These are phyloP conservation scores for Phenoliferia sp. DNA, from an alignment of 1,284 basidiomycete genomes.

Conservation along the genomic window DNA sequence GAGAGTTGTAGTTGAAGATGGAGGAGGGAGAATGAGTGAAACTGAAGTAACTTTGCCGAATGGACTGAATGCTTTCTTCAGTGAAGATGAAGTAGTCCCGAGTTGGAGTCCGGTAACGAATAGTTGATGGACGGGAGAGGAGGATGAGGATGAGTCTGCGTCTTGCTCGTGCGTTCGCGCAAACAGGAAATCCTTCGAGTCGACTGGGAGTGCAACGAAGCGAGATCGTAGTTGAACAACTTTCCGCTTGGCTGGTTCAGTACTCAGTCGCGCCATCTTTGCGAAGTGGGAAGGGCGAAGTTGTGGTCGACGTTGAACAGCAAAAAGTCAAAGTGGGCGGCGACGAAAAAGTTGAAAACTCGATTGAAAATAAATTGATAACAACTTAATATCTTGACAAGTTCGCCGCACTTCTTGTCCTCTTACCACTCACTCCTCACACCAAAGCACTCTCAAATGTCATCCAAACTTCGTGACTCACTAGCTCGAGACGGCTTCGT, in stretches of 20 bases:
- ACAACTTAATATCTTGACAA: too few relatives aligned
- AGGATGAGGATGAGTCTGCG: not conserved
- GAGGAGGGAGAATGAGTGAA: not conserved
- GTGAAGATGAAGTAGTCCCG: not conserved
- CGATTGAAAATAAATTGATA: too few relatives aligned
- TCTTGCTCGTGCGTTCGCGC: constrained; percentile 17
- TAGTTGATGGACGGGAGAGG: not conserved
- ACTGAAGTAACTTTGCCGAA: not conserved
- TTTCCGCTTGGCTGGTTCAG: not conserved
- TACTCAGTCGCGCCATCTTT: not conserved
- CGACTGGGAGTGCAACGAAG: constrained; percentile 23
- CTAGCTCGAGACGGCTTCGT: not conserved
- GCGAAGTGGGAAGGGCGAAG: too few relatives aligned
- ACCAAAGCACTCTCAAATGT: too few relatives aligned
- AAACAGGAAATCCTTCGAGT: constrained; percentile 5
- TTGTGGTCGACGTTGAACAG: too few relatives aligned
- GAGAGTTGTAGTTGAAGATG: not conserved
- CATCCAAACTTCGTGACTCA: not conserved
- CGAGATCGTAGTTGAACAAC: constrained; percentile 11
- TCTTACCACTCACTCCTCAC: too few relatives aligned
- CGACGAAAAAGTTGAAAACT: too few relatives aligned
- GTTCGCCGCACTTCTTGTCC: too few relatives aligned
- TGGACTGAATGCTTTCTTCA: not conserved
- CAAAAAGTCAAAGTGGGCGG: too few relatives aligned
- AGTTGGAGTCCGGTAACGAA: constrained; percentile 1